Evolutionary conservation across 495 filamentous ascomycete species (phyloP), one percentile per base, ranked within the genome.

Genomic region (Cudoniella acicularis): DNA sequence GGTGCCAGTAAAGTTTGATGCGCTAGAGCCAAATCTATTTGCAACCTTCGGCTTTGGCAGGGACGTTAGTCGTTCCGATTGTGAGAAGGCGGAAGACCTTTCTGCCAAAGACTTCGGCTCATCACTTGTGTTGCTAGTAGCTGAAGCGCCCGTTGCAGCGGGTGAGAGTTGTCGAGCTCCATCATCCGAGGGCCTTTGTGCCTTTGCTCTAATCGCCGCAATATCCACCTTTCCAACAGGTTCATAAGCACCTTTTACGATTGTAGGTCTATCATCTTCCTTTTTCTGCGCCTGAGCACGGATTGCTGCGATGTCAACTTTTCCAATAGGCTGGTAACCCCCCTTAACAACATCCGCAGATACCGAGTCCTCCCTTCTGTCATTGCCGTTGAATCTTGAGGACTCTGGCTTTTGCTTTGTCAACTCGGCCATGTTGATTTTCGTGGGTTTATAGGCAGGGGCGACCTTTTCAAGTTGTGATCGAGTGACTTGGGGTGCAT

Each of bases 211-310:
- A 70, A 98, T 96, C 11, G 91, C 92, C 49, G 91, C 90, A 65
- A 97, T 96, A 63, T 97, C 93, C 24, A 96, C 92, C 71, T 96
- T 96, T 2, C 92, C 92, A 30, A 96, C 82, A 1, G 93, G 93
- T 71, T 96, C 87, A 65, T 98, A 98, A 16, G 91, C 81, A 11
- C 93, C 93, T 72, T 95, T 98, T 2, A 97, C 89, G 3, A 83
- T 79, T 3, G 84, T 79, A 3, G 93, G 93, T 47, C 92, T 77
- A 52, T 96, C 89, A 63, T 96, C 88, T 45, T 80, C 73, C 16
- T 75, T 61, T 48, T 87, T 83, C 60, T 85, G 83, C 10, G 93
- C 92, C 67, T 94, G 85, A 50, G 80, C 83, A 49, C 92, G 81
- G 53, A 98, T 85, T 2, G 90, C 91, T 40, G 89, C 88, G 73